phyloP scores from a whole-genome alignment of 1,284 basidiomycete species.

The Rhodotorula sp. region DNA sequence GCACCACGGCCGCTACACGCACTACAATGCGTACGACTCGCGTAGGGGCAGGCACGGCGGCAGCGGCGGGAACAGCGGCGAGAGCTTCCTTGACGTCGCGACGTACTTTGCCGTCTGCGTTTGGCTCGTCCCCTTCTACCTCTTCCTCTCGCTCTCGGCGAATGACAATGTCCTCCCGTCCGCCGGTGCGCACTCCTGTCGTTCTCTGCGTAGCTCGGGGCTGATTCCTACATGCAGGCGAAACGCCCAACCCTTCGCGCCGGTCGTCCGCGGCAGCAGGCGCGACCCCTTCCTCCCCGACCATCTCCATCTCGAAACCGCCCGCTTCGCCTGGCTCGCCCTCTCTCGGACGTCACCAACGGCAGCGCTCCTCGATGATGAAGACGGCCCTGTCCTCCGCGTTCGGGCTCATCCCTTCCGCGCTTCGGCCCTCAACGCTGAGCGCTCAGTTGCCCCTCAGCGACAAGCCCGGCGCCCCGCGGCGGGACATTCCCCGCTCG shows the following conservation, averaged over 20 bases:
- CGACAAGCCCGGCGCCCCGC: neutral
- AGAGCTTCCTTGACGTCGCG: constrained; percentile 76
- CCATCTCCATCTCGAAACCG: neutral
- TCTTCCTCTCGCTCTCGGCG: constrained; percentile 89
- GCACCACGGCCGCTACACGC: constrained; percentile 13
- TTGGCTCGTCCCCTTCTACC: constrained; percentile 62
- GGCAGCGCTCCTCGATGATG: constrained; percentile 36
- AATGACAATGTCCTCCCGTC: constrained; percentile 89
- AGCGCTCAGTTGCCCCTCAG: constrained; percentile 1
- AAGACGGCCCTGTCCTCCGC: constrained; percentile 36
- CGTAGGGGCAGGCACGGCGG: neutral
- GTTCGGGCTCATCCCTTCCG: constrained; percentile 32
- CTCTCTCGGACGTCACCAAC: constrained; percentile 14
- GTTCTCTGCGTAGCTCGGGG: neutral
- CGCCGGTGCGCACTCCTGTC: neutral
- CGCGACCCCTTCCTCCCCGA: neutral
- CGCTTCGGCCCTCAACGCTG: constrained; percentile 23
- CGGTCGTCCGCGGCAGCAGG: constrained; percentile 2
- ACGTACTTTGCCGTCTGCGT: constrained; percentile 91
- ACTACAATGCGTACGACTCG: constrained; percentile 25
- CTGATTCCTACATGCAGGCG: neutral
- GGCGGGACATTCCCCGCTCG: constrained; percentile 12
- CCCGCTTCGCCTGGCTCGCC: neutral
- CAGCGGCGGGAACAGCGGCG: neutral
- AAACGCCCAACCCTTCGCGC: constrained; percentile 7